Evolutionary conservation across 345 rosid genomes (phyloP), one percentile per base, ranked within the genome.

Genomic region (Camelina sativa): DNA sequence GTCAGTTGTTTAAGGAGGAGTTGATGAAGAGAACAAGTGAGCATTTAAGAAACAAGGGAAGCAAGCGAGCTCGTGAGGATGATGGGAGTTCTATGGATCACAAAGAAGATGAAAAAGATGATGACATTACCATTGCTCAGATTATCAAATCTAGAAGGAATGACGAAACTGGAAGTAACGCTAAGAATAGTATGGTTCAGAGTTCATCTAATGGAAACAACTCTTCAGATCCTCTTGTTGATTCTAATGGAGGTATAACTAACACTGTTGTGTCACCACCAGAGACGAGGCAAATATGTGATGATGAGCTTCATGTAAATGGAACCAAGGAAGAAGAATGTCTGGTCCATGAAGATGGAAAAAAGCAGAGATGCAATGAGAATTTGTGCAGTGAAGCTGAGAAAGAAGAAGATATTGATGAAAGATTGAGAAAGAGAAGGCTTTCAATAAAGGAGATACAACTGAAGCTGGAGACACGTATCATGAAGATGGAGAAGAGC

Each of bases 31-130:
- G 37, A 6, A 35, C 12, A 25, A 35, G 65, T 22, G 58, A 46
- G 57, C 11, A 22, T 48, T 25, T 20, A 50, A 38, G 22, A 22
- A 40, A 13, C 55, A 69, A 43, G 30, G 34, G 55, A 55, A 3
- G 25, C 13, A 74, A 66, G 60, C 30, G 40, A 20, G 65, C 20
- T 56, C 51, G 51, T 74, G 77, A 62, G 38, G 37, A 64, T 19
- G 55, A 43, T 51, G 59, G 1, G 15, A 13, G 59, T 54, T 1
- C 17, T 28, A 55, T 28, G 68, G 34, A 40, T 35, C 23, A 55
- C 60, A 55, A 28, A 13, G 37, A 7, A 3, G 37, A 30, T 56
- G 58, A 34, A 72, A 50, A 56, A 20, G 12, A 51, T 44, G 48
- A 30, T 73, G 20, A 43, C 25, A 19, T 28, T 4, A 54, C 52